Conservation (phyloP, 1,284 basidiomycete species). For the Vanrija sp. region DNA sequence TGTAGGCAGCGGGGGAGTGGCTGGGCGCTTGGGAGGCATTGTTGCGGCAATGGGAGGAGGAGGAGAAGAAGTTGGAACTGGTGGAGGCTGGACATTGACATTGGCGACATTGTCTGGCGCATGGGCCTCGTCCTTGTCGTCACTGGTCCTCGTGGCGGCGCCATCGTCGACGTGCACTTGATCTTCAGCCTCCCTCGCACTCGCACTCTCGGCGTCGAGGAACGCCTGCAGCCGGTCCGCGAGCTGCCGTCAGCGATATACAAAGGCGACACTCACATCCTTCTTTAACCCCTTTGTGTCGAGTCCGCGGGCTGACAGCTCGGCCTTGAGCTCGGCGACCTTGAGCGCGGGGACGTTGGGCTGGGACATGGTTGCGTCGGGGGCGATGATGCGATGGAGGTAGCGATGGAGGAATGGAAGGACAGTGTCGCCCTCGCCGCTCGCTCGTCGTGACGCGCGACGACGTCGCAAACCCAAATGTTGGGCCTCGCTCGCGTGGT, state of each 20-base stretch:
- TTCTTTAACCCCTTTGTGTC: constrained; percentile 43
- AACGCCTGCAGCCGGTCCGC: constrained; percentile 31
- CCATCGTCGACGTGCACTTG: neutral
- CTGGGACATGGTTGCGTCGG: too few species aligned
- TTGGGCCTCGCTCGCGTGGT: neutral
- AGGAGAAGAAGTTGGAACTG: neutral
- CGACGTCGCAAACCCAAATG: neutral
- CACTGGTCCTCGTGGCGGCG: neutral
- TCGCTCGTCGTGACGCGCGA: neutral
- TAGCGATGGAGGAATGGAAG: neutral
- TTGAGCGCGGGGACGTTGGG: constrained; percentile 23
- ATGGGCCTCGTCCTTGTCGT: neutral
- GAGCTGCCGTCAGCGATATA: constrained; percentile 23
- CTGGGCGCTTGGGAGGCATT: neutral
- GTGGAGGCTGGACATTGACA: too few species aligned
- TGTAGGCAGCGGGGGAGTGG: neutral
- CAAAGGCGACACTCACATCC: constrained; percentile 29
- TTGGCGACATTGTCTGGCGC: too few species aligned
- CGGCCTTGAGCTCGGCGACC: constrained; percentile 45
- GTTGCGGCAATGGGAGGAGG: too few species aligned
- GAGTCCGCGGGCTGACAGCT: constrained; percentile 41
- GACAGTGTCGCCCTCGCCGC: neutral
- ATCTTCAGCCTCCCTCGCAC: neutral
- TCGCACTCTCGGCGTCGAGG: constrained; percentile 1
- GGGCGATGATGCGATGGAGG: neutral